A percentile compares a stretch with the other conserved stretches of the same genome.
These are phyloP conservation scores for Mediolabrus comicus DNA, from an alignment of 108 stramenopile species.

Conservation along the genomic window DNA sequence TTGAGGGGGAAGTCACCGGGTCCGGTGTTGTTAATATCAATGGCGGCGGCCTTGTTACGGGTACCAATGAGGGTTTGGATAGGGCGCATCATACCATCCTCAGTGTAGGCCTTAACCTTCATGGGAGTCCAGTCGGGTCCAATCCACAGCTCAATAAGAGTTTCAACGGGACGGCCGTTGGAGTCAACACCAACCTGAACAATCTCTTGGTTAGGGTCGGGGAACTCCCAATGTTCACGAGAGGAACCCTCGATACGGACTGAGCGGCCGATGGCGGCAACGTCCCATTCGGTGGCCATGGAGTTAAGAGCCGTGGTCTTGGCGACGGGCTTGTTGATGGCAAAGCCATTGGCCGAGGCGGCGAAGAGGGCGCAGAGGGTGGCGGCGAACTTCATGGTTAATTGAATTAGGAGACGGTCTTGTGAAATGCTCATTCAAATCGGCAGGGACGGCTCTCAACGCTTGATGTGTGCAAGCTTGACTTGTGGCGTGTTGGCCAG, in stretches of 20 bases:
- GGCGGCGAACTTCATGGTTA: constrained; percentile 45
- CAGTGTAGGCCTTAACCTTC: constrained; percentile 58
- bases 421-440: too few relatives aligned
- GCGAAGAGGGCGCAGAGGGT: constrained; percentile 35
- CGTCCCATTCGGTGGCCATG: constrained; percentile 45
- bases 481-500: too few relatives aligned
- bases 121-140: constrained; percentile 67
- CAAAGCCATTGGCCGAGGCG: constrained; percentile 42
- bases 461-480: too few relatives aligned
- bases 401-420: not conserved
- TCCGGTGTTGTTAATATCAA: constrained; percentile 56
- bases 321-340: constrained; percentile 15
- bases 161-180: constrained; percentile 50
- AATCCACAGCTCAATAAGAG: constrained; percentile 53
- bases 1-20: constrained; percentile 55
- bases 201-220: constrained; percentile 53
- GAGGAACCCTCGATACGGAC: constrained; percentile 52
- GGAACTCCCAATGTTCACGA: constrained; percentile 54
- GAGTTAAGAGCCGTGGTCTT: constrained; percentile 6
- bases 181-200: constrained; percentile 54
- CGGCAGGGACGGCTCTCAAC: too few relatives aligned
- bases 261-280: constrained; percentile 38
- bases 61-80: constrained; percentile 53
- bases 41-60: constrained; percentile 53
- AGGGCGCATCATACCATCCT: constrained; percentile 56